Conservation (phyloP, 768 basidiomycete species). For the Hortiboletus campestris region DNA sequence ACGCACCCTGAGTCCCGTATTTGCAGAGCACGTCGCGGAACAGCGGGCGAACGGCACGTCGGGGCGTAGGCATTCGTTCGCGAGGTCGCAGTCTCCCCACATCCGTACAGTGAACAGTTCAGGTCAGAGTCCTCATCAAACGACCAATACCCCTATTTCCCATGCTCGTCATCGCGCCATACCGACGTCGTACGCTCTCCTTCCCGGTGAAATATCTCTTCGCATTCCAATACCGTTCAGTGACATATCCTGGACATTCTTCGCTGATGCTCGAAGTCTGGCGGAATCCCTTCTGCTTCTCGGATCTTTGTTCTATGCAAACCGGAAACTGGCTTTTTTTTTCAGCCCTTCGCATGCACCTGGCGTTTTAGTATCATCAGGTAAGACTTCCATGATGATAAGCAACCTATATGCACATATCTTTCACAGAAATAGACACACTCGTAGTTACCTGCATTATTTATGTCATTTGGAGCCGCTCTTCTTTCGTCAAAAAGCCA, state of each 20-base stretch:
- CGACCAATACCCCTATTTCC: slow-evolving; percentile 40
- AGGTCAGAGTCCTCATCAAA: slow-evolving; percentile 37
- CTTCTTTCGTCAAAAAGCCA: slow-evolving; percentile 37
- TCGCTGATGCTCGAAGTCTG: slow-evolving; percentile 60
- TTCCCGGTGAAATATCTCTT: slow-evolving; percentile 49
- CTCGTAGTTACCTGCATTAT: slow-evolving; percentile 54
- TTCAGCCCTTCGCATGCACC: slow-evolving; percentile 14
- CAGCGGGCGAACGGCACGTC: slow-evolving; percentile 34
- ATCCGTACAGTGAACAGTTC: slow-evolving; percentile 35
- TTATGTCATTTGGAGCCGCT: slow-evolving; percentile 64
- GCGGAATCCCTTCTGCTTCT: slow-evolving; percentile 66
- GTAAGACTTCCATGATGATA: slow-evolving; percentile 33
- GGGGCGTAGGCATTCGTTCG: slow-evolving; percentile 49
- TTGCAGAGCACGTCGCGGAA: slow-evolving; percentile 29
- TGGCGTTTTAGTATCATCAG: slow-evolving; percentile 50
- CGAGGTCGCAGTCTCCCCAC: slow-evolving; percentile 72
- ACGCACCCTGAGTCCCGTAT: slow-evolving; percentile 24
- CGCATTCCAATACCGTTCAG: slow-evolving; percentile 44
- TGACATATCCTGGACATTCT: slow-evolving; percentile 42
- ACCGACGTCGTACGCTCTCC: slow-evolving; percentile 33
- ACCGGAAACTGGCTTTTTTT: slow-evolving; percentile 36
- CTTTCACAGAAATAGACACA: slow-evolving; percentile 51
- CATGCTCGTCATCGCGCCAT: slow-evolving; percentile 40
- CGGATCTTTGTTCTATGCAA: slow-evolving; percentile 57
- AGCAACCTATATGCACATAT: slow-evolving; percentile 1